Evolutionary conservation across 2,329 filamentous ascomycete species (phyloP), one percentile per base, ranked within the genome.

Genomic region (Thelonectria blattea): DNA sequence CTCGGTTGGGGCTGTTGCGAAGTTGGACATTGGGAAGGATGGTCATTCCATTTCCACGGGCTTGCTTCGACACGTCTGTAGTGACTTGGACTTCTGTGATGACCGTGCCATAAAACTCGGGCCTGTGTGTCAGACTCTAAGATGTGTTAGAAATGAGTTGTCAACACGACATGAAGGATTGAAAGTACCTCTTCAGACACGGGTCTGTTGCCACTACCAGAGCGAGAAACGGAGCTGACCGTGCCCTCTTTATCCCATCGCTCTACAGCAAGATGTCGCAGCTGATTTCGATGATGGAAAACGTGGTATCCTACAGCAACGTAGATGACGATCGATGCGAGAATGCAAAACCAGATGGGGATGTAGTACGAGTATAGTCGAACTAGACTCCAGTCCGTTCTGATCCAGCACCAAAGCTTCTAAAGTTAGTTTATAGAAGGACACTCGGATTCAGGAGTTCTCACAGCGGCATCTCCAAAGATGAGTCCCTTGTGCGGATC

Each of bases 351-450:
- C 85, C 85, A 87, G 41, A 87, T 85, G 1, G 85, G 85, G 18
- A 86, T 78, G 68, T 87, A 87, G 69, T 86, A 87, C 11, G 83
- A 82, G 67, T 82, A 86, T 14, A 87, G 84, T 17, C 85, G 83
- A 18, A 87, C 76, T 34, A 80, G 74, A 55, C 81, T 83, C 81
- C 81, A 86, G 41, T 78, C 76, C 34, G 79, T 76, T 58, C 78
- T 78, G 55, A 87, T 86, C 85, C 84, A 87, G 69, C 84, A 87
- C 85, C 84, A 87, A 4, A 87, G 75, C 84, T 87, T 54, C 14
- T 10, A 14, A 9, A 46, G 37, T 72, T 46, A 72, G 62, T 27
- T 1, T 24, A 43, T 17, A 2, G 2, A 10, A 22, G 5, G 27
- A 0, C 3, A 10, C 1, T 6, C n/a, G 3, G 1, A 0, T 2